phyloP scores from a whole-genome alignment of 306 rosid species.

The Coriaria nepalensis region DNA sequence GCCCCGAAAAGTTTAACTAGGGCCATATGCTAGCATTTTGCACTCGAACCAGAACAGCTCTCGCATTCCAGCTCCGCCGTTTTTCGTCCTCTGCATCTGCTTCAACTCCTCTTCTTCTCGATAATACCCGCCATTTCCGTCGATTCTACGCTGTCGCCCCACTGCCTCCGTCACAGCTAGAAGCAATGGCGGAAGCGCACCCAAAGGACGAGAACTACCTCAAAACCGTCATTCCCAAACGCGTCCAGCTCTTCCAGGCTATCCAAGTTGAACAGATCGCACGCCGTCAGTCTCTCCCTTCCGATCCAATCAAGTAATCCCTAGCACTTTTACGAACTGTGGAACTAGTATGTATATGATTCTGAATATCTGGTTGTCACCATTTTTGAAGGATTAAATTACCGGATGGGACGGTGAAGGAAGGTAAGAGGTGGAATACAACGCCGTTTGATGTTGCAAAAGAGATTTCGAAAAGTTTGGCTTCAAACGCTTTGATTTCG shows the following conservation, averaged over 20 bases:
- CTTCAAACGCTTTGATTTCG: slow-evolving; percentile 62
- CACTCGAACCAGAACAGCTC: background rate
- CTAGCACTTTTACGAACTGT: background rate
- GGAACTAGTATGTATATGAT: background rate
- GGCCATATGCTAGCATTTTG: slow-evolving; percentile 8
- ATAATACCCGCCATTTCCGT: no score
- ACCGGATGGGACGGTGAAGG: slow-evolving; percentile 57
- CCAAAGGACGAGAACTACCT: slow-evolving; percentile 67
- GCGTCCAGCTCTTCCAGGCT: slow-evolving; percentile 42
- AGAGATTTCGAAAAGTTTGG: slow-evolving; percentile 69
- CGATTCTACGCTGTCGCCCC: slow-evolving; percentile 16
- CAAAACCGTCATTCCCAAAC: slow-evolving; percentile 36
- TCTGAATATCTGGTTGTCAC: background rate
- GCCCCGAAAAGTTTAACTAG: no score
- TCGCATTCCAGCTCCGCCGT: slow-evolving; percentile 4
- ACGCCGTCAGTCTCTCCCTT: slow-evolving; percentile 36
- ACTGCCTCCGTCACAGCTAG: slow-evolving; percentile 10
- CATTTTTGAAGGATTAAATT: slow-evolving; percentile 43
- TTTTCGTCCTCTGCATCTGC: background rate
- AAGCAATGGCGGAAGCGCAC: slow-evolving; percentile 29
- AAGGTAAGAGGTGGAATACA: slow-evolving; percentile 59
- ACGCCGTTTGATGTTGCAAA: slow-evolving; percentile 69
- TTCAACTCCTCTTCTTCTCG: slow-evolving; percentile 6
- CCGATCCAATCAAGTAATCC: slow-evolving; percentile 60
- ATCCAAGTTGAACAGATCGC: slow-evolving; percentile 34